phyloP scores from a whole-genome alignment of 2,329 filamentous ascomycete genomes.

The Phyllosticta citriasiana region DNA sequence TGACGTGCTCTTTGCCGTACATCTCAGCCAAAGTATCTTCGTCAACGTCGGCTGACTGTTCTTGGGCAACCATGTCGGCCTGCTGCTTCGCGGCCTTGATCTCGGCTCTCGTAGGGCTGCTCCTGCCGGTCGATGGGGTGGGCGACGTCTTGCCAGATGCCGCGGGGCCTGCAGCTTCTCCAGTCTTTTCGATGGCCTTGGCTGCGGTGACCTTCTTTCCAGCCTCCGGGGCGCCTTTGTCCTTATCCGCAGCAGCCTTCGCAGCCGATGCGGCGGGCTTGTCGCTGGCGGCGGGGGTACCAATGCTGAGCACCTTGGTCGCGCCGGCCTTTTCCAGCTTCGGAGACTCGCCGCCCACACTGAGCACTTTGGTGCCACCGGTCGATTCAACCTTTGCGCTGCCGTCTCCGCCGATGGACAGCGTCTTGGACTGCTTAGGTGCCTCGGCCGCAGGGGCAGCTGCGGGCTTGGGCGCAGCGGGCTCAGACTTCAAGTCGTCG shows the following conservation, averaged over 20 bases:
- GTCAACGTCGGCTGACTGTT: constrained; percentile 69
- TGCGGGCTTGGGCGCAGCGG: constrained; percentile 30
- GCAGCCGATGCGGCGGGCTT: constrained; percentile 41
- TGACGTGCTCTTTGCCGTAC: constrained; percentile 88
- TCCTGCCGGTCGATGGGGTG: constrained; percentile 71
- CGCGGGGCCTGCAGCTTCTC: constrained; percentile 47
- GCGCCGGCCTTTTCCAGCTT: constrained; percentile 43
- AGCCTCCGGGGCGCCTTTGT: constrained; percentile 47
- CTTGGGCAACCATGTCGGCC: constrained; percentile 73
- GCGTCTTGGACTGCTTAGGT: constrained; percentile 19
- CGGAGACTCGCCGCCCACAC: constrained; percentile 47
- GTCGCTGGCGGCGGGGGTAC: constrained; percentile 34
- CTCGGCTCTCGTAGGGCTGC: constrained; percentile 59
- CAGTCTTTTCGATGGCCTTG: constrained; percentile 88
- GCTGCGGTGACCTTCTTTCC: constrained; percentile 75
- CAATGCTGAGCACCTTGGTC: constrained; percentile 70
- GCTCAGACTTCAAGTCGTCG: constrained; percentile 33
- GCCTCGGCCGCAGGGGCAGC: constrained; percentile 34
- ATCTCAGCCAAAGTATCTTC: constrained; percentile 84
- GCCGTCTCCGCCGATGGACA: constrained; percentile 16
- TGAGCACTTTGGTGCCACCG: constrained; percentile 51
- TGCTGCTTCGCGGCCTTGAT: constrained; percentile 50
- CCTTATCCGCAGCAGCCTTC: constrained; percentile 32
- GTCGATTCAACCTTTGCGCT: constrained; percentile 57
- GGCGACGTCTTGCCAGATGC: constrained; percentile 64